Base-by-base conservation (phyloP, 2,329 filamentous ascomycete genomes). In the Beauveria sp. region DNA sequence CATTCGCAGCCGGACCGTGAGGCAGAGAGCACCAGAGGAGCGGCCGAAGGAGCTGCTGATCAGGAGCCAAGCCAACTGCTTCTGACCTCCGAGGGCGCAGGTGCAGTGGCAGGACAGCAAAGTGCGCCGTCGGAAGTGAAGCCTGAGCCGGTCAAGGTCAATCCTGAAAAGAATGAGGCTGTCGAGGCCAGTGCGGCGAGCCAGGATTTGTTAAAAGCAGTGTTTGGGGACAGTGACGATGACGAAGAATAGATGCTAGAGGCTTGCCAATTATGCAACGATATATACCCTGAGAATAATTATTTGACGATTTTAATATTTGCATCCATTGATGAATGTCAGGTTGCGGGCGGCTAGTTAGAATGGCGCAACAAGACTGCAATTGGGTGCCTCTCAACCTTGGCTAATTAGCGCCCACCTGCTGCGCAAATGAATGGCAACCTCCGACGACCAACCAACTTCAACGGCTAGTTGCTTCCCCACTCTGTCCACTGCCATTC, bases 181-280 rank as follows among this genome's bases (percentile, higher is more conserved):
- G 69, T 96, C 10, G 90, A 96, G 69, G 87, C 83, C 0, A 80
- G 86, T 68, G 82, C 85, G 60, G 90, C 92, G 1, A 87, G 88
- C 18, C 90, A 93, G 54, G 90, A 89, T 49, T 87, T 97, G 0
- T 92, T 97, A 68, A 90, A 85, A 67, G 90, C 91, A n/a, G 92
- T 98, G 34, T 98, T 98, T 81, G 93, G 93, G 6, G 91, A 92
- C 71, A 89, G 89, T 69, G 88, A 89, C 66, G 89, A 91, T 67
- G 88, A 91, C 61, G 72, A 64, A 8, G 22, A 49, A 20, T 53
- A 43, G 42, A 24, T 31, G 9, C 28, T 62, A 22, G 52, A 62
- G 38, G 58, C 10, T 18, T 62, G 24, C 8, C n/a, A 57, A 31
- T 50, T 50, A 46, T n/a, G 6, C 5, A 26, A 18, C 34, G 31